A percentile compares a stretch with the other conserved stretches of the same genome.
Evolutionary conservation across 1,139 yeast genomes (phyloP).

Genomic region (Meyerozyma smithsonii): DNA sequence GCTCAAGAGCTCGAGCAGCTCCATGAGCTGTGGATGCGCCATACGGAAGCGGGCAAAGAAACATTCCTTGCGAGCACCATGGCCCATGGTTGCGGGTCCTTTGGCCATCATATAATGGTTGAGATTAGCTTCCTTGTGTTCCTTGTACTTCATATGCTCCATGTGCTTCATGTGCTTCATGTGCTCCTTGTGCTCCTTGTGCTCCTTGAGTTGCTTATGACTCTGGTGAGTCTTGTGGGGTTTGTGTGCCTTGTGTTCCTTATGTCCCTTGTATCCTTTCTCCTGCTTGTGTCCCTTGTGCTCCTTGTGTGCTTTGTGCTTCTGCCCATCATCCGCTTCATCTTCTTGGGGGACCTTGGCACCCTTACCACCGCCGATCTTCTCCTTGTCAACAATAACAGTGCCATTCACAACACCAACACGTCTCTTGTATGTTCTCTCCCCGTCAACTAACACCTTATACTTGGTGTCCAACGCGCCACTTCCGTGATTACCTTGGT

Average conservation of each 20-base stretch:
- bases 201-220: no score
- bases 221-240: neutral
- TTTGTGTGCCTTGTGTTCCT: neutral
- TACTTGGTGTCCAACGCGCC: constrained; percentile 40
- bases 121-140: no score
- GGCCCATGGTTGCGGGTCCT: no score
- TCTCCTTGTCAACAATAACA: constrained; percentile 20
- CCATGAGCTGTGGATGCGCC: neutral
- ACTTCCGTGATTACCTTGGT: constrained; percentile 48
- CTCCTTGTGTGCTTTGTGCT: neutral
- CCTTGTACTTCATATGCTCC: no score
- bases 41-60: no score
- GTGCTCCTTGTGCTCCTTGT: neutral
- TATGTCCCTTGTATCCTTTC: neutral
- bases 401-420: constrained; percentile 41
- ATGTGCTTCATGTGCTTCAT: no score
- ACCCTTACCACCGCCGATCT: neutral
- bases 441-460: constrained; percentile 22
- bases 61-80: no score
- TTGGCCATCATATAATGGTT: no score
- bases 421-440: constrained; percentile 30
- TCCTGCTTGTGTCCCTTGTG: neutral
- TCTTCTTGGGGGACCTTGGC: neutral
- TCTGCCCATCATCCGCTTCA: neutral
- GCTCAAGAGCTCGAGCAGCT: neutral